A percentile compares a stretch with the other conserved stretches of the same genome.
These are phyloP conservation scores for Middelhovenomyces tepae DNA, from an alignment of 805 yeast genomes.

Conservation along the genomic window DNA sequence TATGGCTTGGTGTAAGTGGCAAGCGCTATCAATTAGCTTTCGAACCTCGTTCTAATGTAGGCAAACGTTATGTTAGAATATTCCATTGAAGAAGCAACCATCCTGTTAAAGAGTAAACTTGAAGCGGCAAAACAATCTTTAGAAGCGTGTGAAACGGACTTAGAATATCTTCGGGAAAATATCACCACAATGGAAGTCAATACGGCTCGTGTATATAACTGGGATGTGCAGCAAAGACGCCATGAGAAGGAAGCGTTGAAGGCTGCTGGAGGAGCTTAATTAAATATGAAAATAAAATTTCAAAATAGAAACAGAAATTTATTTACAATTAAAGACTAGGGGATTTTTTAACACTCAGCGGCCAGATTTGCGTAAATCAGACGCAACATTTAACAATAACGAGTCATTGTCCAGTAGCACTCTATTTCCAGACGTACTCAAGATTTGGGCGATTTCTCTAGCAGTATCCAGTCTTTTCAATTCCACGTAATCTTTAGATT, in stretches of 20 bases:
- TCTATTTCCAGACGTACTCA: constrained; percentile 83
- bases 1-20: constrained; percentile 71
- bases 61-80: constrained; percentile 97
- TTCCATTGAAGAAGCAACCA: constrained; percentile 79
- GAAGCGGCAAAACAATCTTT: constrained; percentile 51
- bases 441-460: constrained; percentile 81
- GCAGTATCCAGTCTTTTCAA: constrained; percentile 96
- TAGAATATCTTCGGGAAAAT: constrained; percentile 75
- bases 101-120: constrained; percentile 54
- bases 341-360: too few species aligned
- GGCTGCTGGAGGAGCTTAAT: too few species aligned
- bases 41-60: constrained; percentile 7
- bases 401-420: constrained; percentile 89
- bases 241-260: too few species aligned
- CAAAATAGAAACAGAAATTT: too few species aligned
- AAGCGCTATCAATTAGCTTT: neutral
- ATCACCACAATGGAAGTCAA: constrained; percentile 98
- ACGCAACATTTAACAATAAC: constrained; percentile 76
- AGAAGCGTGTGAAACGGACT: constrained; percentile 64
- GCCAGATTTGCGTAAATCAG: constrained; percentile 68
- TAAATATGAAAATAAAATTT: too few species aligned
- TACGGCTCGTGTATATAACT: constrained; percentile 59
- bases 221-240: constrained; percentile 29
- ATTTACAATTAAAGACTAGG: too few species aligned
- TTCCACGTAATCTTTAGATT: constrained; percentile 91